Percentiles rank a stretch among this genome's conserved stretches.
phyloP scores from a whole-genome alignment of 140 eudicot species.

The Senecio squalidus region DNA sequence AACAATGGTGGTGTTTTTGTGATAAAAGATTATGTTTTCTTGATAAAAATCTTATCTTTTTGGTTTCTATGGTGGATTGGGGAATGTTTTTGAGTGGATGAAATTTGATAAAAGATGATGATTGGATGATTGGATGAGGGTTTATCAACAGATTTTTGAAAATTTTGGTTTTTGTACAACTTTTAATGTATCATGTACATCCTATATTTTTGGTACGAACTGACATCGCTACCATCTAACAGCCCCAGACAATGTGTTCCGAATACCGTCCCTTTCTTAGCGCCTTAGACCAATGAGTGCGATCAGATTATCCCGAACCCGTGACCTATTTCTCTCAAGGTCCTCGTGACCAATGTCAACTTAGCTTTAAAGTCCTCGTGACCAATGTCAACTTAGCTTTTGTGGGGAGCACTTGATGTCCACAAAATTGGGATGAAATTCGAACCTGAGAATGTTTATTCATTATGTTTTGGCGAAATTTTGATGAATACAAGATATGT shows the following conservation, averaged over 20 bases:
- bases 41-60: constrained; percentile 41
- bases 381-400: too few species aligned
- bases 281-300: too few species aligned
- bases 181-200: not conserved
- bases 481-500: not conserved
- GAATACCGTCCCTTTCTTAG: too few species aligned
- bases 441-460: not conserved
- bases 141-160: constrained; percentile 12
- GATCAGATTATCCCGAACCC: too few species aligned
- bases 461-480: not conserved
- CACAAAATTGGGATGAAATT: too few species aligned
- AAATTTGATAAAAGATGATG: constrained; percentile 20
- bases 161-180: constrained; percentile 2
- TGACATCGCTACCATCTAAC: too few species aligned
- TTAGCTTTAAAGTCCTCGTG: too few species aligned
- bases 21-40: constrained; percentile 18
- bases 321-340: too few species aligned
- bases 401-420: too few species aligned
- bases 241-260: too few species aligned
- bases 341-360: too few species aligned
- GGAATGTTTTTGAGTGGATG: constrained; percentile 50
- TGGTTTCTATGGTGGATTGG: constrained; percentile 34
- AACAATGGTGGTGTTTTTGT: constrained; percentile 29
- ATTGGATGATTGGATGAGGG: constrained; percentile 26
- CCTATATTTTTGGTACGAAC: too few species aligned